Percentiles rank a stretch among this genome's conserved stretches.
Conservation (phyloP, 345 rosid genomes). For the Ailanthus altissimus region DNA sequence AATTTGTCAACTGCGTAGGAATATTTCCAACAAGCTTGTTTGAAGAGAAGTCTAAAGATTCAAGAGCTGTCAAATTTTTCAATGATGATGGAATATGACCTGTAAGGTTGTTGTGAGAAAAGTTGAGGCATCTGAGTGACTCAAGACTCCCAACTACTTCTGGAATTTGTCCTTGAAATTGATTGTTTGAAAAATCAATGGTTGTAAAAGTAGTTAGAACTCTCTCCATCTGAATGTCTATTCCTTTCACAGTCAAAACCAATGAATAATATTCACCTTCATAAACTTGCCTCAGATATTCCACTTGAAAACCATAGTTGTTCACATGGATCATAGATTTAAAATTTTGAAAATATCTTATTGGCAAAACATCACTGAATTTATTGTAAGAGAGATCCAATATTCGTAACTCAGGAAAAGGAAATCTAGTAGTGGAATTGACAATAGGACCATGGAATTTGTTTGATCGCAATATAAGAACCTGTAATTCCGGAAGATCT, state of each 20-base stretch:
- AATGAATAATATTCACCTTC: background rate
- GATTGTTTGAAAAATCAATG: background rate
- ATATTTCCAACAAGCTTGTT: background rate
- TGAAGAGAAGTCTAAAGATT: background rate
- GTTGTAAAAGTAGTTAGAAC: background rate
- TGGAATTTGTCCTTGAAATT: background rate
- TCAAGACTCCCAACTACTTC: background rate
- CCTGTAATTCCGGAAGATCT: conserved; percentile 12
- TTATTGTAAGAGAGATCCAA: background rate
- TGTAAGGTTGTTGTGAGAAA: background rate
- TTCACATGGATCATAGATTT: background rate
- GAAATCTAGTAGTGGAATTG: background rate
- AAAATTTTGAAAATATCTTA: background rate
- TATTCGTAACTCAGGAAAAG: background rate
- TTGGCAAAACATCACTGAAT: background rate
- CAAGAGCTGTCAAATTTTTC: background rate
- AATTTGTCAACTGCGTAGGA: background rate
- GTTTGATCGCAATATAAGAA: conserved; percentile 24
- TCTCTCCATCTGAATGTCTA: background rate
- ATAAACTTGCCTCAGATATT: background rate
- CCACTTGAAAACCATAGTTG: background rate
- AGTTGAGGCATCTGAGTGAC: background rate
- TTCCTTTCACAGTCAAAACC: background rate
- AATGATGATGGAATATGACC: background rate
- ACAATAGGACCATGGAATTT: conserved; percentile 10